Evolutionary conservation across 192 early-diverging fungal species (phyloP).

Genomic region (Coemansia sp.): DNA sequence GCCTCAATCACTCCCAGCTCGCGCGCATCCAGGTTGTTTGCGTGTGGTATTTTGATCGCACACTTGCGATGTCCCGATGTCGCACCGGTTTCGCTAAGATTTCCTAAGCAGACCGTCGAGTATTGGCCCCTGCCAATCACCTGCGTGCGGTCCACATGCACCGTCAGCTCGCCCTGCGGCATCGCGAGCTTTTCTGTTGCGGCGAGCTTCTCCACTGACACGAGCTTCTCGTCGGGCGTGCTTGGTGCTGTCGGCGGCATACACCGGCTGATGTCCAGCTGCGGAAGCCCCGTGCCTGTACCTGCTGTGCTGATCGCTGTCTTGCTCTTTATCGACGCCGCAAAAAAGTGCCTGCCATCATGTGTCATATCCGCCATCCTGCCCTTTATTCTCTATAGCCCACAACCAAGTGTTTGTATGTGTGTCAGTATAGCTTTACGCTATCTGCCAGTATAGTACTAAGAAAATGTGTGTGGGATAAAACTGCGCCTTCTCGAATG

Average conservation of each 20-base stretch:
- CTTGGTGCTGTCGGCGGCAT: slow-evolving; percentile 32
- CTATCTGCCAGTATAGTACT: too few species aligned
- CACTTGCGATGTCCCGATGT: slow-evolving; percentile 9
- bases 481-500: too few species aligned
- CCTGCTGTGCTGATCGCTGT: neutral
- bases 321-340: slow-evolving; percentile 29
- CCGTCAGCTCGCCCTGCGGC: slow-evolving; percentile 5
- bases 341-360: slow-evolving; percentile 25
- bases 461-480: too few species aligned
- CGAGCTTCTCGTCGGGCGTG: slow-evolving; percentile 20
- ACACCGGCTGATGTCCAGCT: slow-evolving; percentile 42
- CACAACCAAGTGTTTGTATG: too few species aligned
- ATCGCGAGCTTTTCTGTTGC: too few species aligned
- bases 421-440: too few species aligned
- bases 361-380: slow-evolving; percentile 19
- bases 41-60: slow-evolving; percentile 49
- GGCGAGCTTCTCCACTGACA: slow-evolving; percentile 11
- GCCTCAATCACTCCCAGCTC: slow-evolving; percentile 51
- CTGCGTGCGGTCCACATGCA: slow-evolving; percentile 28
- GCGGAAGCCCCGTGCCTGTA: slow-evolving; percentile 24
- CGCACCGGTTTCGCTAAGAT: slow-evolving; percentile 3
- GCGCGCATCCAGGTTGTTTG: slow-evolving; percentile 43
- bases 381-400: too few species aligned
- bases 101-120: slow-evolving; percentile 45
- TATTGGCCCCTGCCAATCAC: slow-evolving; percentile 49